Conservation (phyloP, 1,139 yeast genomes). For the Barnettozyma hawaiiensis region DNA sequence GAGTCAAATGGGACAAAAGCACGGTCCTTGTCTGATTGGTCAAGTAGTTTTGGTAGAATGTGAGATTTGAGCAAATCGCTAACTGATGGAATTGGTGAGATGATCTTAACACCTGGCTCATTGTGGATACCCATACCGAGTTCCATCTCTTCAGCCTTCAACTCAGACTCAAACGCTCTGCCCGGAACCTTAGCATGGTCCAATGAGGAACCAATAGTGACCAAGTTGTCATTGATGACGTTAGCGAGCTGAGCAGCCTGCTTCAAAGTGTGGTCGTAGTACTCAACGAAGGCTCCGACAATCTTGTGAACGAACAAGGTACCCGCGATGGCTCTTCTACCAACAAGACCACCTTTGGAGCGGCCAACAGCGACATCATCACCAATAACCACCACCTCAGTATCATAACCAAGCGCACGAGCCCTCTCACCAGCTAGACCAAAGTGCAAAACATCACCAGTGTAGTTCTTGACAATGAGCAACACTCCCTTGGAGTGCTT, state of each 20-base stretch:
- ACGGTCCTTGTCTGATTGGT: constrained; percentile 57
- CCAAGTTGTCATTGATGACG: constrained; percentile 56
- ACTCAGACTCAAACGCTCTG: constrained; percentile 48
- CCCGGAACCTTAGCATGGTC: constrained; percentile 93
- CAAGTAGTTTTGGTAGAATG: constrained; percentile 47
- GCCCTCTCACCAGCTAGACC: constrained; percentile 89
- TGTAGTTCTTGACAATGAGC: constrained; percentile 80
- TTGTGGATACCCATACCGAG: constrained; percentile 95
- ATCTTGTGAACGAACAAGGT: constrained; percentile 82
- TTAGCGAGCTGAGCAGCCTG: constrained; percentile 56
- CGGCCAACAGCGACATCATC: constrained; percentile 94
- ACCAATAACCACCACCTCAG: constrained; percentile 70
- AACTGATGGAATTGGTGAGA: constrained; percentile 67
- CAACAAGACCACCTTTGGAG: constrained; percentile 82
- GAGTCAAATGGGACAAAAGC: constrained; percentile 61
- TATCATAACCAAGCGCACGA: constrained; percentile 64
- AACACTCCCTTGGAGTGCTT: constrained; percentile 59
- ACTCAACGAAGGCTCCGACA: constrained; percentile 69
- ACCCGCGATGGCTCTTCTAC: constrained; percentile 91
- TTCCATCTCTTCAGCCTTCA: constrained; percentile 63
- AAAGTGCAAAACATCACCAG: constrained; percentile 90
- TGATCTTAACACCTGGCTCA: constrained; percentile 76
- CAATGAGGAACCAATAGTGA: constrained; percentile 84
- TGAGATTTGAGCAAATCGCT: constrained; percentile 47
- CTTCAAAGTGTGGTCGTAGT: constrained; percentile 38